A percentile compares a stretch with the other conserved stretches of the same genome.
These are phyloP conservation scores for Ogataea nonfermentans DNA, from an alignment of 805 yeast genomes.

Conservation along the genomic window DNA sequence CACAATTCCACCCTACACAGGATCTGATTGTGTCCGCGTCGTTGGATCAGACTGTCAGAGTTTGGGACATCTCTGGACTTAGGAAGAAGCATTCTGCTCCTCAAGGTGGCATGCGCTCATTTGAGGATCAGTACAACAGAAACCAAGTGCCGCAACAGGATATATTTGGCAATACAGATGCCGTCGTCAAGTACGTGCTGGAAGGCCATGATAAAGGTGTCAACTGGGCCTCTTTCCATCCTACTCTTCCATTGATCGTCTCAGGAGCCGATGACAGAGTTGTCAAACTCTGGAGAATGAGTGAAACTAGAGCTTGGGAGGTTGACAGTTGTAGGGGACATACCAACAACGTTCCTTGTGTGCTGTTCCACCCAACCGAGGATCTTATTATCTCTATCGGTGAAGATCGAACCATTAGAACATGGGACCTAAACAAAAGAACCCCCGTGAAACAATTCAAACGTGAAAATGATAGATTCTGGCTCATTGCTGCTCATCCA, in stretches of 20 bases:
- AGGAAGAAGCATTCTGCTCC: constrained; percentile 91
- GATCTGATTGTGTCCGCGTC: constrained; percentile 95
- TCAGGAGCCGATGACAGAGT: constrained; percentile 96
- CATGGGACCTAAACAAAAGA: constrained; percentile 95
- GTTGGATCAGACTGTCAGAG: constrained; percentile 96
- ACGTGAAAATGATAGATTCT: constrained; percentile 91
- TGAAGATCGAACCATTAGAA: constrained; percentile 93
- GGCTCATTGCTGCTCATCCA: constrained; percentile 91
- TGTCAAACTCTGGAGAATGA: constrained; percentile 96
- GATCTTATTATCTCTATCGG: constrained; percentile 90
- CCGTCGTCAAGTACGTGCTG: constrained; percentile 89
- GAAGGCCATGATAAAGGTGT: constrained; percentile 99
- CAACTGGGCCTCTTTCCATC: constrained; percentile 98
- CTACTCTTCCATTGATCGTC: constrained; percentile 89
- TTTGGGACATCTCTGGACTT: constrained; percentile 96
- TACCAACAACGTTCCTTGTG: constrained; percentile 86
- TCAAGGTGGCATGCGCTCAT: constrained; percentile 39
- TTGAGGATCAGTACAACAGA: constrained; percentile 49
- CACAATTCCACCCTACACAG: constrained; percentile 94
- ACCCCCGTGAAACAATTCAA: constrained; percentile 91
- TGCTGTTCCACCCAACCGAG: constrained; percentile 89
- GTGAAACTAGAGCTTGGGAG: constrained; percentile 94
- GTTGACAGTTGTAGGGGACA: constrained; percentile 98
- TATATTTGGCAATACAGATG: constrained; percentile 90
- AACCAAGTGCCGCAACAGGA: constrained; percentile 83